A percentile compares a stretch with the other conserved stretches of the same genome.
These are phyloP conservation scores for Volvariella volvacea DNA, from an alignment of 1,284 basidiomycete genomes.

Conservation along the genomic window DNA sequence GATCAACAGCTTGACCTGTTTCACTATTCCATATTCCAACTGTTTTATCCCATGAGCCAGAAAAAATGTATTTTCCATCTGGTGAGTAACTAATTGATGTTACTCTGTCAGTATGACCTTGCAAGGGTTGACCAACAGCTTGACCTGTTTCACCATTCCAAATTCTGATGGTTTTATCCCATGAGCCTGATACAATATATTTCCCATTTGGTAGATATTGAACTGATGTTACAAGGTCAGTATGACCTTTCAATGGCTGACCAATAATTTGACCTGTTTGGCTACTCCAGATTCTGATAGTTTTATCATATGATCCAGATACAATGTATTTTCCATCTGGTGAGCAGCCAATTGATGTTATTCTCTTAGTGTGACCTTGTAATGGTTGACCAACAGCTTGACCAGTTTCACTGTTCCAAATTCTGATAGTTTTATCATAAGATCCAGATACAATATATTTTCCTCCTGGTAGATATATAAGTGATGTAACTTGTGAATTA, in stretches of 20 bases:
- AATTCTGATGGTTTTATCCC: not conserved
- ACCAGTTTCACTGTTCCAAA: slow-evolving; percentile 5
- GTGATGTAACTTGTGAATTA: too few relatives aligned
- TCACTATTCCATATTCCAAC: too few relatives aligned
- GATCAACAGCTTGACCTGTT: too few relatives aligned
- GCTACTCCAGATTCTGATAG: too few relatives aligned
- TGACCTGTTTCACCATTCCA: slow-evolving; percentile 3
- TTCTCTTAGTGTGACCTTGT: slow-evolving; percentile 1
- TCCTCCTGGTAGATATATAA: too few relatives aligned
- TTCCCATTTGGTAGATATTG: slow-evolving; percentile 3
- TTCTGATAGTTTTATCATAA: too few relatives aligned
- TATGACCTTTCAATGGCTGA: not conserved
- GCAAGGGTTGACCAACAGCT: slow-evolving; percentile 1
- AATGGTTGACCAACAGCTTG: not conserved
- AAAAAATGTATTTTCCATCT: slow-evolving; percentile 11
- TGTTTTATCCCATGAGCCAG: slow-evolving; percentile 11
- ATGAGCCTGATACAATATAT: slow-evolving; percentile 10
- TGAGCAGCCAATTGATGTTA: too few relatives aligned
- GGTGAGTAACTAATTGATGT: slow-evolving; percentile 9
- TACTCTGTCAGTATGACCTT: slow-evolving; percentile 6
- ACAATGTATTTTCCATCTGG: too few relatives aligned
- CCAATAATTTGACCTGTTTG: not conserved
- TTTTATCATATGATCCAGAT: not conserved
- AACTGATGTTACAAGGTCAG: not conserved
- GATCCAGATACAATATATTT: too few relatives aligned